Conservation (phyloP, 257 asterid genomes). For the Sherardia arvensis region DNA sequence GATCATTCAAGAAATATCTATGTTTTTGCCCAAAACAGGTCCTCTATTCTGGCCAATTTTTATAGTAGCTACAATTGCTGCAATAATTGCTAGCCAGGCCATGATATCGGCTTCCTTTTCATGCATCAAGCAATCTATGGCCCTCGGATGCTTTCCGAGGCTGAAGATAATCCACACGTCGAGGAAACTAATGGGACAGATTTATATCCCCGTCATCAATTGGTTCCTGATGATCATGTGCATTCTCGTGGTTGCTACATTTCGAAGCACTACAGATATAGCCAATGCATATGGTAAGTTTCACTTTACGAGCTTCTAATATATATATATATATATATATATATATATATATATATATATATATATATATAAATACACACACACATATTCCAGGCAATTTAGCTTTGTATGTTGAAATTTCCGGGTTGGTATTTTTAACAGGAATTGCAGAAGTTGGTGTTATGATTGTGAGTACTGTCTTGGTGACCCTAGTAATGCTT, state of each 20-base stretch:
- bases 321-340: no score
- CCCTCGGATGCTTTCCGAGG: constrained; percentile 97
- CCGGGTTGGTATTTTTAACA: constrained; percentile 11
- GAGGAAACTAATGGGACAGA: constrained; percentile 80
- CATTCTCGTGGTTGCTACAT: constrained; percentile 74
- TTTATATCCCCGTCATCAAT: constrained; percentile 83
- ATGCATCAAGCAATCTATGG: constrained; percentile 89
- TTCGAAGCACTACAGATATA: constrained; percentile 73
- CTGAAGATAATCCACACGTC: constrained; percentile 92
- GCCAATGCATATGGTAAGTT: constrained; percentile 86
- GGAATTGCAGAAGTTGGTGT: constrained; percentile 99
- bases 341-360: neutral
- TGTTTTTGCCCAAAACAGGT: constrained; percentile 28
- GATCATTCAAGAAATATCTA: neutral
- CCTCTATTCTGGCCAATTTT: constrained; percentile 88
- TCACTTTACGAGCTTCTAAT: neutral
- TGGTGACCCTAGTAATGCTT: constrained; percentile 89
- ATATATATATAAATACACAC: no score
- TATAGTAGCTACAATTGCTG: constrained; percentile 77
- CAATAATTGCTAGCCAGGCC: constrained; percentile 94
- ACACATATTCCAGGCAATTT: neutral
- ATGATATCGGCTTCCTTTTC: constrained; percentile 98
- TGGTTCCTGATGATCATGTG: constrained; percentile 94
- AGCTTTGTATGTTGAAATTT: neutral
- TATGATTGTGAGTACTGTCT: constrained; percentile 75